phyloP scores from a whole-genome alignment of 2,329 filamentous ascomycete species.

The Xenoacremonium recifei region DNA sequence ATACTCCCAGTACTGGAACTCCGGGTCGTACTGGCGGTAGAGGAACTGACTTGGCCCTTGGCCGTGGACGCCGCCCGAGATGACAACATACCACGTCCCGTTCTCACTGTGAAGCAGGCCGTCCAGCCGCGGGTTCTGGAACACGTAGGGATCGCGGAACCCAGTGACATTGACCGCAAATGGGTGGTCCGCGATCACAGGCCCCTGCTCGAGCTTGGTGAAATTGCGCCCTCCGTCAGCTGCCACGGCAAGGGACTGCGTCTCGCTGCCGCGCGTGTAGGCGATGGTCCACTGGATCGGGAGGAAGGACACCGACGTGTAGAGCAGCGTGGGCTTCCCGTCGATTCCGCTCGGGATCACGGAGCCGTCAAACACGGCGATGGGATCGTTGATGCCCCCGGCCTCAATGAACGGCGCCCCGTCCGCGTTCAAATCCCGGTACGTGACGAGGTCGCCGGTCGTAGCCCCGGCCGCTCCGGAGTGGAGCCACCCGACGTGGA shows the following conservation, averaged over 20 bases:
- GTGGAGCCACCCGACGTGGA: constrained; percentile 44
- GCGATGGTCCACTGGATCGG: constrained; percentile 45
- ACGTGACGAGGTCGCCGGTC: constrained; percentile 41
- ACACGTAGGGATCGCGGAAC: constrained; percentile 23
- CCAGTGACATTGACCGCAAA: constrained; percentile 23
- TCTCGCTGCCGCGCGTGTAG: constrained; percentile 45
- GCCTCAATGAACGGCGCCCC: constrained; percentile 43
- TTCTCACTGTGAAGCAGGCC: constrained; percentile 14
- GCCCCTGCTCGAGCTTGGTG: constrained; percentile 20
- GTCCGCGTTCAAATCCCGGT: constrained; percentile 35
- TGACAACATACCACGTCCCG: constrained; percentile 19
- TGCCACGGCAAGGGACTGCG: constrained; percentile 42
- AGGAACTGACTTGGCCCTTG: constrained; percentile 21
- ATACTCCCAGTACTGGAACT: constrained; percentile 24
- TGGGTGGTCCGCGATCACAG: constrained; percentile 15
- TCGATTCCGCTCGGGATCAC: constrained; percentile 43
- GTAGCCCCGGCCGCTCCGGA: constrained; percentile 35
- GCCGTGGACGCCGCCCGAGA: constrained; percentile 20
- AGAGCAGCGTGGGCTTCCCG: constrained; percentile 42
- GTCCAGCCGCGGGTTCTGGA: constrained; percentile 19
- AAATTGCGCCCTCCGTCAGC: constrained; percentile 32
- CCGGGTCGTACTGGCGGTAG: constrained; percentile 21
- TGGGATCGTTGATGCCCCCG: constrained; percentile 25
- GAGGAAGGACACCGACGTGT: constrained; percentile 42
- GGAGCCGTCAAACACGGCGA: constrained; percentile 42